Evolutionary conservation across 371 early-diverging fungal species (phyloP), one percentile per base, ranked within the genome.

Genomic region (Basidiobolus meristosporus): DNA sequence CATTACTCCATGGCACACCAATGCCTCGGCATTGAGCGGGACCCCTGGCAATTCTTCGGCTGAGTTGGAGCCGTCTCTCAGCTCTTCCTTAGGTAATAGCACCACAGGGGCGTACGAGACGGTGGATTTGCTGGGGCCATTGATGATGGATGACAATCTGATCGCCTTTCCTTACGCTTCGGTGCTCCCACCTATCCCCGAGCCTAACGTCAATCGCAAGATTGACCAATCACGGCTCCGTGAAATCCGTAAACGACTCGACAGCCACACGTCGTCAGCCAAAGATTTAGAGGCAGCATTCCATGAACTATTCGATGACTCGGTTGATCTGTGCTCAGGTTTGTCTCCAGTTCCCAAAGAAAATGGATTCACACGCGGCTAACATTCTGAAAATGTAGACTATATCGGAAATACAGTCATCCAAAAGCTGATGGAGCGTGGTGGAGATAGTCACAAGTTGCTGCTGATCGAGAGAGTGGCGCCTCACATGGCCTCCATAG

Each of bases 341-440:
- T 12, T 26, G 18, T 12, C 15, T 18, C 9, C 22, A 7, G 10
- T 0, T 36, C 33, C 14, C 30, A 26, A 26, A 26, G 3, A 5
- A 9, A 9, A 9, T 26, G 12, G 41, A 17, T 4, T 7, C 19
- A 40, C 19, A 26, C 22, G 18, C 18, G 12, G 12, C 7, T 6
- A 23, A 19, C 30, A n/a, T n/a, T n/a, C n/a, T n/a, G n/a, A n/a
- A n/a, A n/a, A 6, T 32, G 10, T 61, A 75, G 96, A 96, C 54
- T 90, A 90, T 49, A 87, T 93, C 45, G 97, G 97, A 26, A 96
- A 96, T 52, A 89, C 90, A 6, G 79, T 96, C 6, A 67, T 96
- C 39, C 97, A 96, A 50, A 78, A 82, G 40, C 53, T 96, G 23
- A 74, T 86, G 48, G 93, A 92, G 47, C 65, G 76, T 31, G 70